Evolutionary conservation across 768 basidiomycete species (phyloP), one percentile per base, ranked within the genome.

Genomic region (Panus rudis): DNA sequence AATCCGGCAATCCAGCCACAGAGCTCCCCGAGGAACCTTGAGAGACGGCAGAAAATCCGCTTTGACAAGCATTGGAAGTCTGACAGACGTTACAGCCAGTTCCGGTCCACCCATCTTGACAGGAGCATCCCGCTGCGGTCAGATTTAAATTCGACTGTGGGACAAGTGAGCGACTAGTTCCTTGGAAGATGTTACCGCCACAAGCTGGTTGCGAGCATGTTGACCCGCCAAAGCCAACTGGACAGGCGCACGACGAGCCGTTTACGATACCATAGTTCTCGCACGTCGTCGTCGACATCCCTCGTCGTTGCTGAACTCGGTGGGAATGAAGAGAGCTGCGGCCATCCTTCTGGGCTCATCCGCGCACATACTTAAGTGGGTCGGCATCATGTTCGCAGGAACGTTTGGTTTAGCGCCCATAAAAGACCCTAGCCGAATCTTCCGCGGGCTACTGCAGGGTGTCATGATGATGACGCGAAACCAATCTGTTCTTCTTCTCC

Each of bases 131-230:
- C 17, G 80, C 68, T 13, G 76, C 60, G 1, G 81, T 82, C 46
- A 90, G 54, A 56, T 93, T 92, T 12, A 78, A 39, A 8, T 41
- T 19, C 0, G 67, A 58, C 23, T 58, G 43, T 14, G 72, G 56
- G 11, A 75, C 63, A 37, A 83, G 59, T 30, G 78, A 61, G n/a
- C 80, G 74, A 39, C 68, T 57, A 2, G 75, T 60, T 42, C 82
- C 84, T 54, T 90, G 79, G 57, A 84, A 90, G 33, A 94, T 77
- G 40, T 78, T 83, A 2, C 89, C 89, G 10, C 86, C 86, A 48
- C 92, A 96, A 2, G 72, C 78, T 0, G 84, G 77, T 44, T 75
- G 69, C 1, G 77, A 70, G 55, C 90, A 92, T 17, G 72, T 74
- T 21, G 75, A 42, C 6, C 84, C 87, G 10, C 84, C 85, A 55